Evolutionary conservation across 495 filamentous ascomycete genomes (phyloP).

Genomic region (Amniculicola lignicola): DNA sequence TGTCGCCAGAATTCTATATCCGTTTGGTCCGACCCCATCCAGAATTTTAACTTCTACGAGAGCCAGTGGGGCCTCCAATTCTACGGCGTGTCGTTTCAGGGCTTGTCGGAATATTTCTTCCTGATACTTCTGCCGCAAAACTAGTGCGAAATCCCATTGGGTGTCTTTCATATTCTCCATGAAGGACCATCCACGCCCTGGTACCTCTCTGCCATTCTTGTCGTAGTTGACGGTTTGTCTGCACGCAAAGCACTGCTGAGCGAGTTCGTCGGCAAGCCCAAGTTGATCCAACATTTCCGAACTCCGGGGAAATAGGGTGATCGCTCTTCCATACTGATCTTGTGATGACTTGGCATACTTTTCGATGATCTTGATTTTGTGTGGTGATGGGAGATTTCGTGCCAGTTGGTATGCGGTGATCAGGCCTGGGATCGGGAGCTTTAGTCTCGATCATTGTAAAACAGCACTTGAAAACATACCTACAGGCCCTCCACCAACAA

Average conservation of each 20-base stretch:
- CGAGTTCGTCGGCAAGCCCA: constrained; percentile 45
- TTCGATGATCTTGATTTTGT: constrained; percentile 42
- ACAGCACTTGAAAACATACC: too few relatives aligned
- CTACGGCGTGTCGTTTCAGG: constrained; percentile 32
- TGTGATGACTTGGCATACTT: constrained; percentile 44
- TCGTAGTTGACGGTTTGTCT: constrained; percentile 48
- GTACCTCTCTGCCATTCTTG: constrained; percentile 43
- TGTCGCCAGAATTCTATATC: constrained; percentile 33
- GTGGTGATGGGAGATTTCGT: constrained; percentile 23
- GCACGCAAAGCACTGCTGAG: constrained; percentile 53
- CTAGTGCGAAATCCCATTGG: constrained; percentile 46
- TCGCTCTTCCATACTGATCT: constrained; percentile 47
- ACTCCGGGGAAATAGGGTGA: constrained; percentile 47
- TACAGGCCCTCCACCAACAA: constrained; percentile 27
- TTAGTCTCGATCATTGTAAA: too few relatives aligned
- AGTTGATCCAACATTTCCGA: constrained; percentile 51
- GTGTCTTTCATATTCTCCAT: constrained; percentile 46
- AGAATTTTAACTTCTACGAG: constrained; percentile 38
- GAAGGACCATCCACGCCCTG: constrained; percentile 40
- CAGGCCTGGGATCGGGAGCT: constrained; percentile 41
- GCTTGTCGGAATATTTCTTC: constrained; percentile 44
- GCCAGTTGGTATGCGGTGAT: constrained; percentile 46
- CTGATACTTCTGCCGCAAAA: constrained; percentile 45
- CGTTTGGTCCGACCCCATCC: constrained; percentile 27
- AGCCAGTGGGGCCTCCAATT: constrained; percentile 33